Evolutionary conservation across 768 basidiomycete genomes (phyloP), one percentile per base, ranked within the genome.

Genomic region (Boletus sensibilis): DNA sequence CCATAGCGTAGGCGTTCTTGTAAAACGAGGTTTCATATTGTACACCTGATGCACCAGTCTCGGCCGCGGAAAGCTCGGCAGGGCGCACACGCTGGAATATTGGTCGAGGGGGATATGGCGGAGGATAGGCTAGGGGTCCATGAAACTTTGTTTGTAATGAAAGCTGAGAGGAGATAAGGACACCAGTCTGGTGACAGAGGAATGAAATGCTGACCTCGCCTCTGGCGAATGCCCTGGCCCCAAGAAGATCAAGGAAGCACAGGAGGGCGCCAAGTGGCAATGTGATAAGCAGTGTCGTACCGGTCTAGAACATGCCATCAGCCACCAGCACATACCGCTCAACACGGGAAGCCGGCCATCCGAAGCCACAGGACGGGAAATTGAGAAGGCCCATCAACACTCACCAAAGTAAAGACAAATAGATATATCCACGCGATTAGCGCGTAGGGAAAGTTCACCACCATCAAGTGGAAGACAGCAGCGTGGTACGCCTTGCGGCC

Each of bases 1-100:
- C 89, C 90, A 92, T 90, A 7, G 87, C 81, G 63, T 90, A 91
- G 2, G 87, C 74, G 58, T 91, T 92, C 65, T 82, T 87, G 72
- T 92, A 90, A 74, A 92, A 92, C 6, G 88, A 89, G 0, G 74
- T 74, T 70, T 92, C 88, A 55, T 76, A 74, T 39, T 81, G 70
- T n/a, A 75, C 67, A 20, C 61, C 68, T 34, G 43, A 55, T 54
- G 49, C 50, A 4, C 82, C 83, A 16, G 69, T 63, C 68, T 88
- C 86, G 37, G 79, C 59, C 60, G 84, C 83, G 12, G 75, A 73
- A 7, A 74, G 56, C 1, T 77, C 82, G 27, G 80, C 73, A 23
- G 79, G 73, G 8, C 84, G 81, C 47, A 71, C 65, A 37, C 88
- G 85, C n/a, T 81, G 83, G 70, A 92, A 92, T 56, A 92, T 87